phyloP scores from a whole-genome alignment of 1,284 basidiomycete genomes.

The Cystobasidiaceae sp. region DNA sequence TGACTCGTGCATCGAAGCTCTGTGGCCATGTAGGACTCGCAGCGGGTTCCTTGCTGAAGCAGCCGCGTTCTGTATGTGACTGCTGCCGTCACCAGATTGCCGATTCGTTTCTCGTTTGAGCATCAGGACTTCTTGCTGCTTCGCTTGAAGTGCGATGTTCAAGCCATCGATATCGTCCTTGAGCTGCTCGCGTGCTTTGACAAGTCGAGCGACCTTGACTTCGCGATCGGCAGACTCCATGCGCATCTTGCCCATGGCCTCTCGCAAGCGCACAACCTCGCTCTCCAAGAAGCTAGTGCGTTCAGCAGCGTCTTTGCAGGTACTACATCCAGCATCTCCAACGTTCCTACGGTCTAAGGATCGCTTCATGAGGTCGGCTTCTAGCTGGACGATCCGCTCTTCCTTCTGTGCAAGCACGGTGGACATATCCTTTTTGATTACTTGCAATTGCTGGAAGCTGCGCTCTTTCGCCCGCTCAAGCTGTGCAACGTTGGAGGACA shows the following conservation, averaged over 20 bases:
- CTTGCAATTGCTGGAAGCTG: not conserved
- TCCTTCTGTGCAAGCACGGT: slow-evolving; percentile 10
- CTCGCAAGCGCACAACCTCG: slow-evolving; percentile 18
- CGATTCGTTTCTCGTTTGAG: slow-evolving; percentile 16
- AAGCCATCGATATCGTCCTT: slow-evolving; percentile 34
- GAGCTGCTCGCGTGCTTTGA: slow-evolving; percentile 20
- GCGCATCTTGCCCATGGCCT: slow-evolving; percentile 24
- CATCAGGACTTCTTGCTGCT: slow-evolving; percentile 33
- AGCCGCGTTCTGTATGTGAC: too few relatives aligned
- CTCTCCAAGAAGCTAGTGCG: slow-evolving; percentile 16
- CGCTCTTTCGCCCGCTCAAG: slow-evolving; percentile 1
- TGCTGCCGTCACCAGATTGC: not conserved
- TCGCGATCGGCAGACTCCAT: slow-evolving; percentile 33
- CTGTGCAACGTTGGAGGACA: not conserved
- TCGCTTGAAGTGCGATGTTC: slow-evolving; percentile 37
- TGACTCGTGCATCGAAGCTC: slow-evolving; percentile 11
- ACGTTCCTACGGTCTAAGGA: slow-evolving; percentile 17
- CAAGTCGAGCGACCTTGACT: slow-evolving; percentile 31
- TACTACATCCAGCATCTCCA: not conserved
- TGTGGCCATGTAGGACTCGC: not conserved
- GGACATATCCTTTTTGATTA: slow-evolving; percentile 12
- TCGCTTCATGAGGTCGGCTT: slow-evolving; percentile 22
- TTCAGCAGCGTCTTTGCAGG: slow-evolving; percentile 4
- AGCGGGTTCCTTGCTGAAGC: not conserved
- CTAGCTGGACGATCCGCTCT: slow-evolving; percentile 5